phyloP scores from a whole-genome alignment of 306 rosid species.

The Ziziphus jujuba region DNA sequence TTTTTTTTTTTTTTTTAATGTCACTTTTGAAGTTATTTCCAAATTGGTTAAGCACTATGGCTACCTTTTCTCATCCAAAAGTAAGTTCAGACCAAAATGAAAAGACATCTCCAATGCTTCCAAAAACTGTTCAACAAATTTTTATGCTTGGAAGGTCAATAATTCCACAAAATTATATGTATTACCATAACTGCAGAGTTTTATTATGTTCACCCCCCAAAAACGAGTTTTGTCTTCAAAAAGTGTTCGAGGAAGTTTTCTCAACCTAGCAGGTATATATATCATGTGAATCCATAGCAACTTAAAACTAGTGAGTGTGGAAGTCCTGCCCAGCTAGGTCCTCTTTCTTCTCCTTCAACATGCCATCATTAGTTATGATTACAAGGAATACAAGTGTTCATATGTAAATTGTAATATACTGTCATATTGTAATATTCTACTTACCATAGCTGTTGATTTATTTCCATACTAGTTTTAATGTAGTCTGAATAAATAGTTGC shows the following conservation, averaged over 20 bases:
- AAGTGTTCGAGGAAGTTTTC: not conserved
- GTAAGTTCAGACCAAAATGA: not conserved
- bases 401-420: no score
- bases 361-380: not conserved
- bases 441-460: no score
- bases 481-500: no score
- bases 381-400: no score
- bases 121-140: not conserved
- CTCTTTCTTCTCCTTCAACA: conserved; percentile 16
- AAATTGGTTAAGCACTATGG: no score
- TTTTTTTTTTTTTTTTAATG: no score
- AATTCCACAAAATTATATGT: conserved; percentile 1
- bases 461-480: no score
- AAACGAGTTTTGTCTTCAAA: not conserved
- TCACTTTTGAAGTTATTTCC: no score
- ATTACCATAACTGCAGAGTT: not conserved
- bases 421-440: no score
- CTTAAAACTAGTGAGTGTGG: not conserved
- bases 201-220: not conserved
- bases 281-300: not conserved
- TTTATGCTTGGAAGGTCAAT: not conserved
- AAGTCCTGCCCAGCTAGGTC: conserved; percentile 1
- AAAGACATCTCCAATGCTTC: not conserved
- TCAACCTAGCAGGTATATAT: not conserved
- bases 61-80: no score